Percentiles rank a stretch among this genome's conserved stretches.
Conservation (phyloP, 2,329 filamentous ascomycete species). For the Aspergillus intermedius region DNA sequence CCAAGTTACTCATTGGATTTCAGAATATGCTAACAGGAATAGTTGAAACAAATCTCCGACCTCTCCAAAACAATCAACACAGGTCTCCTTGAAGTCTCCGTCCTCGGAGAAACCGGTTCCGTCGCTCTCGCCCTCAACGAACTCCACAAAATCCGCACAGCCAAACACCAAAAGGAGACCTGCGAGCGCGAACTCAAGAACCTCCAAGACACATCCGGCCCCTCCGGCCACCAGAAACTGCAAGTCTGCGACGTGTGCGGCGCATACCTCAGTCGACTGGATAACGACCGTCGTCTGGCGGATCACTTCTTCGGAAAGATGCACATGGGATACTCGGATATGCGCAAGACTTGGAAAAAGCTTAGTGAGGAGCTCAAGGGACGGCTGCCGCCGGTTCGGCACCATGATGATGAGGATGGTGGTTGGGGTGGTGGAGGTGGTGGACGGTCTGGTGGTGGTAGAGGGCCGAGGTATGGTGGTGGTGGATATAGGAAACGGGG, state of each 20-base stretch:
- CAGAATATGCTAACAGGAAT: not conserved
- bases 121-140: conserved; percentile 81
- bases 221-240: conserved; percentile 91
- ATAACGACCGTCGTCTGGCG: conserved; percentile 87
- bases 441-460: conserved; percentile 34
- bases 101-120: conserved; percentile 73
- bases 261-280: conserved; percentile 82
- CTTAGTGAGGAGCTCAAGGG: conserved; percentile 82
- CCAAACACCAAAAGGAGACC: conserved; percentile 73
- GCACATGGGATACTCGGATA: conserved; percentile 96
- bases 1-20: not conserved
- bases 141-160: conserved; percentile 75
- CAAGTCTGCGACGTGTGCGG: conserved; percentile 98
- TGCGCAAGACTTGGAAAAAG: conserved; percentile 88
- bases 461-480: conserved; percentile 36
- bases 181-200: conserved; percentile 83
- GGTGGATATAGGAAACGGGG: conserved; percentile 41
- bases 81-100: conserved; percentile 76
- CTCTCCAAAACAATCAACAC: conserved; percentile 70
- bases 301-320: conserved; percentile 99
- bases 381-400: conserved; percentile 54
- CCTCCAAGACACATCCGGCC: conserved; percentile 84
- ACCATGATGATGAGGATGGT: conserved; percentile 50
- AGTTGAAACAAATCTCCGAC: conserved; percentile 79
- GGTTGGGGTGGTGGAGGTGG: conserved; percentile 43